A percentile compares a stretch with the other conserved stretches of the same genome.
Evolutionary conservation across 192 early-diverging fungal genomes (phyloP).

Genomic region (Backusella parvicylindrica): DNA sequence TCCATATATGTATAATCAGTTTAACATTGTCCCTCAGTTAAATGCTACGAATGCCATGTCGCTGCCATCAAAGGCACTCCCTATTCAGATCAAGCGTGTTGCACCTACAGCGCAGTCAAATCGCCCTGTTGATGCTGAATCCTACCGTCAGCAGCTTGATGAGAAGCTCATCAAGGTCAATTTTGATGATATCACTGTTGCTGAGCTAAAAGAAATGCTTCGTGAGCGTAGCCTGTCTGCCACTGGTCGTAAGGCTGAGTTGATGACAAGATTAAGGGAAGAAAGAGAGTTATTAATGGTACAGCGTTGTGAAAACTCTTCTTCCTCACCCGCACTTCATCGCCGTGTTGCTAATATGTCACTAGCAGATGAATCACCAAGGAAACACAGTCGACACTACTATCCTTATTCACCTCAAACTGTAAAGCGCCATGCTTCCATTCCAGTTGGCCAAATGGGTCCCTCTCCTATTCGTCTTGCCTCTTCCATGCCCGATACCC

Average conservation of each 20-base stretch:
- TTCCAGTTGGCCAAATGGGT: neutral
- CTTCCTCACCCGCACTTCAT: neutral
- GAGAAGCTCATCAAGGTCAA: constrained; percentile 13
- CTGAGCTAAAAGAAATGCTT: constrained; percentile 22
- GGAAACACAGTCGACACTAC: neutral
- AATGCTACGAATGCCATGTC: neutral
- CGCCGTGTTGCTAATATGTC: neutral
- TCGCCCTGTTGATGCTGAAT: neutral
- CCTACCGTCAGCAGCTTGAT: neutral
- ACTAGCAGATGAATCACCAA: neutral
- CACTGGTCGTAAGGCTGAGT: constrained; percentile 21
- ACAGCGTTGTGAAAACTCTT: neutral
- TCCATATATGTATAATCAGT: neutral
- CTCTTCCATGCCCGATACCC: neutral
- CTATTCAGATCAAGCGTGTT: constrained; percentile 14
- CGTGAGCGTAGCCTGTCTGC: constrained; percentile 7
- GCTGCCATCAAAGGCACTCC: neutral
- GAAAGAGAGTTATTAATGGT: neutral
- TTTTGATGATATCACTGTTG: constrained; percentile 30
- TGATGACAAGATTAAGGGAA: constrained; percentile 2
- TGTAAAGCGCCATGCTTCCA: neutral
- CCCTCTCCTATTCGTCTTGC: neutral
- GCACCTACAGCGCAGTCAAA: neutral
- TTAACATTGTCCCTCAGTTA: neutral
- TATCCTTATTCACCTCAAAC: constrained; percentile 6